Conservation (phyloP, 768 basidiomycete genomes). For the Trametes gibbosa region DNA sequence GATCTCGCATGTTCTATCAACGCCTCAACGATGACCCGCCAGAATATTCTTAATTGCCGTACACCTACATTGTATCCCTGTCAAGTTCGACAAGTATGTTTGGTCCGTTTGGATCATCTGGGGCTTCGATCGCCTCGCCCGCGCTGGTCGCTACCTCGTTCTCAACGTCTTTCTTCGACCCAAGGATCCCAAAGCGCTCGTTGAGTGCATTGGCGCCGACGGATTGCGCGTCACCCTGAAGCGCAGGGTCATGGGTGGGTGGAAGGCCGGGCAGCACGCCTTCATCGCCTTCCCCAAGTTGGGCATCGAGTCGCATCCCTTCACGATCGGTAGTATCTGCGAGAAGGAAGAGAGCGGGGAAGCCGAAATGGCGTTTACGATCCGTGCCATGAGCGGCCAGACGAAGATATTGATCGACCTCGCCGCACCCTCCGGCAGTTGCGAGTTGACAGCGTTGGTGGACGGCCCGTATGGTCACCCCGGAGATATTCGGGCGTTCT, state of each 20-base stretch:
- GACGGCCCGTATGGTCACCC: constrained; percentile 43
- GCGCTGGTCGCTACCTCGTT: constrained; percentile 37
- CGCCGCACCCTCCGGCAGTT: constrained; percentile 15
- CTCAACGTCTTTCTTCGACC: constrained; percentile 35
- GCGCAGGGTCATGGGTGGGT: constrained; percentile 40
- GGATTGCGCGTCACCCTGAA: constrained; percentile 41
- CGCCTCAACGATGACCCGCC: background rate
- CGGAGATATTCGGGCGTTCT: constrained; percentile 31
- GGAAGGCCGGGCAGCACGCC: constrained; percentile 51
- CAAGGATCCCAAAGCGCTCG: constrained; percentile 33
- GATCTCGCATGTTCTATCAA: background rate
- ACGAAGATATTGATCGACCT: constrained; percentile 34
- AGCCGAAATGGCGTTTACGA: constrained; percentile 48
- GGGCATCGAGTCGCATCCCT: constrained; percentile 48
- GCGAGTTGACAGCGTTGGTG: constrained; percentile 31
- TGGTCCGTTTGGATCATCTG: constrained; percentile 48
- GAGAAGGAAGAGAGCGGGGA: constrained; percentile 24
- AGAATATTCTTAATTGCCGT: constrained; percentile 41
- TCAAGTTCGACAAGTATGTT: constrained; percentile 39
- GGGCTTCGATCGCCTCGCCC: constrained; percentile 44
- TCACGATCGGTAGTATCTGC: constrained; percentile 46
- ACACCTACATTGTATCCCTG: constrained; percentile 31
- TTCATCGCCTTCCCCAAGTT: constrained; percentile 46
- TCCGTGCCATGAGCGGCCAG: constrained; percentile 50
- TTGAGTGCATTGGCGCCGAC: constrained; percentile 41